These are phyloP conservation scores for Jamesozyma lodderae DNA, from an alignment of 805 yeast species.

Conservation along the genomic window DNA sequence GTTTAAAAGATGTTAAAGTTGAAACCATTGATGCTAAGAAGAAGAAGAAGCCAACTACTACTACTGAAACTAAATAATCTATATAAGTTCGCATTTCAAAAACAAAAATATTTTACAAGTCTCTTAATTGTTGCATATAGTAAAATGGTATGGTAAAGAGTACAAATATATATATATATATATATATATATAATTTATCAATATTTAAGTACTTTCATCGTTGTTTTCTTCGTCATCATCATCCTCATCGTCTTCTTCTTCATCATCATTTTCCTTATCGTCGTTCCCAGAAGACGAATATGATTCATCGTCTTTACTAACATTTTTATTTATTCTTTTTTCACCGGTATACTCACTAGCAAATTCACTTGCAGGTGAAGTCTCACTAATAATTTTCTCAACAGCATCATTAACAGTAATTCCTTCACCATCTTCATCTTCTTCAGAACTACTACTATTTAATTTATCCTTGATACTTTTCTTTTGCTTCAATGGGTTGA, in stretches of 20 bases:
- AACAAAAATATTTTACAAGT: no score
- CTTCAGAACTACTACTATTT: background rate
- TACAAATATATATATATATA: background rate
- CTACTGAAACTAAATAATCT: constrained; percentile 4
- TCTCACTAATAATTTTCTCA: constrained; percentile 16
- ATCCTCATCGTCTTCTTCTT: constrained; percentile 31
- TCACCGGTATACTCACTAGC: constrained; percentile 24
- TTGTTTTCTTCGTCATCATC: constrained; percentile 17
- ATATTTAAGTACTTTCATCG: background rate
- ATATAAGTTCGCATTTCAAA: background rate
- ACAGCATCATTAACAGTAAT: background rate
- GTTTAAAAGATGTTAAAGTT: constrained; percentile 76
- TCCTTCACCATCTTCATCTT: background rate
- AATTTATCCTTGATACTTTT: constrained; percentile 41
- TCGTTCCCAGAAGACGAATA: background rate
- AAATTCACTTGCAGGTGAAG: constrained; percentile 29
- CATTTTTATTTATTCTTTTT: constrained; percentile 2
- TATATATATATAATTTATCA: background rate
- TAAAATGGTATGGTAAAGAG: no score
- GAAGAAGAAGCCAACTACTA: constrained; percentile 42
- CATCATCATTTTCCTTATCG: constrained; percentile 28
- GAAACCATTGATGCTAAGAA: constrained; percentile 79
- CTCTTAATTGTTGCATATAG: no score
- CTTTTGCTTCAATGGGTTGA: constrained; percentile 12
- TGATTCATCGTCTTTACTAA: constrained; percentile 22